Evolutionary conservation across 768 basidiomycete species (phyloP), one percentile per base, ranked within the genome.

Genomic region (Leccinum rimulosum): DNA sequence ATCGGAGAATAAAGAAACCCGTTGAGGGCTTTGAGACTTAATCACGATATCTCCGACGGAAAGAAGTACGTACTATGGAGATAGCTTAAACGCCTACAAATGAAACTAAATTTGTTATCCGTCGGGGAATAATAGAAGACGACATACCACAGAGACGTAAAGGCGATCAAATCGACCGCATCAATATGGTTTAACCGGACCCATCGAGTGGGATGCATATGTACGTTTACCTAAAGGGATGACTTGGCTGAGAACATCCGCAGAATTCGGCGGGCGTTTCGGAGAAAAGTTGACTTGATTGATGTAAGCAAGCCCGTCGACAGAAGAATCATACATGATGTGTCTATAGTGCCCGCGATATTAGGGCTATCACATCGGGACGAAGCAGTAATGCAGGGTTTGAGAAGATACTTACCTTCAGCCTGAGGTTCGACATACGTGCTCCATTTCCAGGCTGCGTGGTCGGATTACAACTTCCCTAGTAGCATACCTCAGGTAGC

Each of bases 321-420:
- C 35, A 43, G 27, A 56, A 36, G 15, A 14, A 52, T 31, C 50
- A 17, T 45, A 48, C 56, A 49, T n/a, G 35, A 52, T 50, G 15
- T 40, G 17, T 40, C 22, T 17, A 30, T 52, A n/a, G 27, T 14
- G 55, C 6, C 35, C 43, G 14, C 49, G 35, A 52, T 54, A 51
- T 25, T 49, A n/a, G 50, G 33, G 35, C 65, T 70, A 52, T 64
- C 68, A 69, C 60, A 69, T 67, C 60, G 63, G 62, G 52, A 35
- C 49, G 50, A 56, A 59, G 50, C 52, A 60, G 61, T 49, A 33
- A 50, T 38, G 33, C 31, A 57, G 25, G n/a, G 36, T 54, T 33
- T 31, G 62, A 53, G 38, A 57, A 57, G 52, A 17, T 38, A 52
- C 28, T 11, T 52, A 66, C 58, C 56, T 66, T 54, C 28, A 40